Evolutionary conservation across 148 eudicot genomes (phyloP).

Genomic region (Heliosperma pusillum): DNA sequence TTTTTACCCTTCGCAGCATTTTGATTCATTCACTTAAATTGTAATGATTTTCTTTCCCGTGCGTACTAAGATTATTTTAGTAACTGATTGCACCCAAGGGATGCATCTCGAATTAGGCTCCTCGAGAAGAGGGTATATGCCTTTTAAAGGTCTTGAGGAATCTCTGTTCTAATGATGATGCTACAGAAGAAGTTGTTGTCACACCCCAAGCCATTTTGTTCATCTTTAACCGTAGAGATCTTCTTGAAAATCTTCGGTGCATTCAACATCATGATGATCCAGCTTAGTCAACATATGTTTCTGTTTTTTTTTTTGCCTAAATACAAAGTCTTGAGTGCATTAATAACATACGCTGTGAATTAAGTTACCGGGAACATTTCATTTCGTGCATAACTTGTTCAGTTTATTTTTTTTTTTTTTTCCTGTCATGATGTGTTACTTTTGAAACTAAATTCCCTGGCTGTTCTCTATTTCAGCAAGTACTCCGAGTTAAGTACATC

Average conservation of each 20-base stretch:
- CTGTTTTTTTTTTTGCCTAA: no score
- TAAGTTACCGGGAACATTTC: no score
- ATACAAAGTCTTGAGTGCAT: no score
- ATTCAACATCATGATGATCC: not conserved
- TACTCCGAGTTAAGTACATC: slow-evolving; percentile 64
- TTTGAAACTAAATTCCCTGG: not conserved
- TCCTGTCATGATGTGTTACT: not conserved
- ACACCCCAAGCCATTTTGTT: not conserved
- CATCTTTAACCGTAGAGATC: not conserved
- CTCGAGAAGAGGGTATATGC: not conserved
- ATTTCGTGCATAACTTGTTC: no score
- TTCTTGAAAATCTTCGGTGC: not conserved
- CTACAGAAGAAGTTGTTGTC: not conserved
- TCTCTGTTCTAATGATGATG: not conserved
- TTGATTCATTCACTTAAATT: not conserved
- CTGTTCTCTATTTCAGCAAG: slow-evolving; percentile 44
- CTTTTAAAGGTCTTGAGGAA: not conserved
- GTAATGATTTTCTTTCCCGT: no score
- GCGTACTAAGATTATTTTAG: not conserved
- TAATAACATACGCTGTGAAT: no score
- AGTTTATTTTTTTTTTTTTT: no score
- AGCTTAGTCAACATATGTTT: not conserved
- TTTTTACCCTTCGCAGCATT: not conserved
- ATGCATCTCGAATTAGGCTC: not conserved
- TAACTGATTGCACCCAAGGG: not conserved